phyloP scores from a whole-genome alignment of 1,284 basidiomycete species.

The Microbotryomycetes sp. region DNA sequence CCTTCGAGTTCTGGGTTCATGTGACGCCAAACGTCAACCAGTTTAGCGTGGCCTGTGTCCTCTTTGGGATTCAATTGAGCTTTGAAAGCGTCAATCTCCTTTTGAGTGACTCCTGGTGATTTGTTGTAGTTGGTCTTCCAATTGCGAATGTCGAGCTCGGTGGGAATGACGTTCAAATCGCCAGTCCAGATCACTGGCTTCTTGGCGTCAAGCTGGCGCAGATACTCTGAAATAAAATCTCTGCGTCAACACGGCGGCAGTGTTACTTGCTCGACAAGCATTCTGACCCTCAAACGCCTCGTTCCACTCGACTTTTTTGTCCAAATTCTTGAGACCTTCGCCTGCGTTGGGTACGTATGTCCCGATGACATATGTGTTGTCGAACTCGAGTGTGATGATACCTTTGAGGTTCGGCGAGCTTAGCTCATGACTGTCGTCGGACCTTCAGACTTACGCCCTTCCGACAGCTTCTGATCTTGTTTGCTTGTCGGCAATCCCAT shows the following conservation, averaged over 20 bases:
- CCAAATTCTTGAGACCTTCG: constrained; percentile 64
- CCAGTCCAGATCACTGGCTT: constrained; percentile 87
- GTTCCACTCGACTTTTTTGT: constrained; percentile 69
- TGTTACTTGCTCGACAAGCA: no score
- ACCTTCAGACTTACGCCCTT: constrained; percentile 8
- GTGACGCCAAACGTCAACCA: constrained; percentile 73
- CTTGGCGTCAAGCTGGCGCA: constrained; percentile 60
- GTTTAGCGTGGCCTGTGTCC: constrained; percentile 41
- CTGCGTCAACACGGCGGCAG: no score
- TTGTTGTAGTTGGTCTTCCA: constrained; percentile 45
- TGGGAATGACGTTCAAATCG: constrained; percentile 78
- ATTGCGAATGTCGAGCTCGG: constrained; percentile 46
- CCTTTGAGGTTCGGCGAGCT: constrained; percentile 33
- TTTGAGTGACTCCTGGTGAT: constrained; percentile 61
- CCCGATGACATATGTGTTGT: constrained; percentile 60
- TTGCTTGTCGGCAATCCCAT: constrained; percentile 52
- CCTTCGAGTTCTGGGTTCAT: constrained; percentile 55
- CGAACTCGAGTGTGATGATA: constrained; percentile 73
- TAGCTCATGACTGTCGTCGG: neutral
- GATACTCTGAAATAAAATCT: constrained; percentile 49
- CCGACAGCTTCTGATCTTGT: constrained; percentile 8
- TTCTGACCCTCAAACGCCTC: constrained; percentile 52
- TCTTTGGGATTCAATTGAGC: constrained; percentile 36
- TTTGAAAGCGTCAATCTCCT: constrained; percentile 49
- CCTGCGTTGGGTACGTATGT: constrained; percentile 84